These are phyloP conservation scores for Gomphus sp. DNA, from an alignment of 1,284 basidiomycete genomes.

Conservation along the genomic window DNA sequence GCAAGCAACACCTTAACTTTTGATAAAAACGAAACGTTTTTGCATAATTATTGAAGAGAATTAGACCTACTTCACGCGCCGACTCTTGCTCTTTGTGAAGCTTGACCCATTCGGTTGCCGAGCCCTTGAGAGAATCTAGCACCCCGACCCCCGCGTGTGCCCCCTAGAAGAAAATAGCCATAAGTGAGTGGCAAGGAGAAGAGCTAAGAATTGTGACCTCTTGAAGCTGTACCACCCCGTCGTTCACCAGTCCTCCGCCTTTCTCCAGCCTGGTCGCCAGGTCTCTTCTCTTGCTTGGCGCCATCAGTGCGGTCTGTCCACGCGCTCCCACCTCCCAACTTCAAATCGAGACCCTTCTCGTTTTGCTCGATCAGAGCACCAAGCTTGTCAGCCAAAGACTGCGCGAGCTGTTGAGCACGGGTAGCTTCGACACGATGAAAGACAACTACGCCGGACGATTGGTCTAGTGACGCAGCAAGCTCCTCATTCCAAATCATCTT, in stretches of 20 bases:
- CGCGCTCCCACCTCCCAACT: conserved; percentile 61
- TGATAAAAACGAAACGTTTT: background rate
- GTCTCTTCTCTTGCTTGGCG: conserved; percentile 63
- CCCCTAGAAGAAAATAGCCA: conserved; percentile 27
- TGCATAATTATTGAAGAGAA: background rate
- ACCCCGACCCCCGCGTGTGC: conserved; percentile 56
- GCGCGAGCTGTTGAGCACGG: conserved; percentile 84
- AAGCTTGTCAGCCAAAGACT: conserved; percentile 84
- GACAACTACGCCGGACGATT: conserved; percentile 76
- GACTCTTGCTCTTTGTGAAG: conserved; percentile 5
- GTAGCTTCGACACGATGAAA: conserved; percentile 88
- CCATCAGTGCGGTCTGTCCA: conserved; percentile 68
- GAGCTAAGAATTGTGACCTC: background rate
- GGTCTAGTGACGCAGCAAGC: conserved; percentile 88
- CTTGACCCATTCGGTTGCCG: conserved; percentile 56
- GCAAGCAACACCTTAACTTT: background rate
- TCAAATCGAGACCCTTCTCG: conserved; percentile 88
- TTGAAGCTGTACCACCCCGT: conserved; percentile 30
- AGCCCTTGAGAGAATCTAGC: conserved; percentile 71
- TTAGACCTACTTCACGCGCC: conserved; percentile 4
- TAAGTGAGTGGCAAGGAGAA: background rate
- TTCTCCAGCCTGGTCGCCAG: conserved; percentile 63
- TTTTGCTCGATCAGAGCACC: conserved; percentile 88
- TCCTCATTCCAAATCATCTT: conserved; percentile 99
- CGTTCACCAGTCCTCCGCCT: conserved; percentile 62